These are phyloP conservation scores for Ceratocystis colombiana DNA, from an alignment of 2,329 filamentous ascomycete species.

Conservation along the genomic window DNA sequence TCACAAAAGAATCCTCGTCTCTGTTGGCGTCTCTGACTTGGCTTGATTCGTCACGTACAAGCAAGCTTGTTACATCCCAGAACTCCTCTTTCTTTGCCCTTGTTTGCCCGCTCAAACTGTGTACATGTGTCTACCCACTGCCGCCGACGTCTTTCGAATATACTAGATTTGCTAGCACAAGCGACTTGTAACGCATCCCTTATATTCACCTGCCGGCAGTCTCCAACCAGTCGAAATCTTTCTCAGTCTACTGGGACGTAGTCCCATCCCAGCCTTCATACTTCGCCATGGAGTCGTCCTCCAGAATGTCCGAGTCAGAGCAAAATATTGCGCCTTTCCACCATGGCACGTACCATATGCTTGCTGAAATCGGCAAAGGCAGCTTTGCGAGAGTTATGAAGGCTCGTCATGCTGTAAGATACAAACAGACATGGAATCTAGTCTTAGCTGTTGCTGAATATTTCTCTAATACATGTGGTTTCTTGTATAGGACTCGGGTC, in stretches of 20 bases:
- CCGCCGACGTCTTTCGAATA: slow-evolving; percentile 33
- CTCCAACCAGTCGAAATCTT: not conserved
- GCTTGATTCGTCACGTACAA: not conserved
- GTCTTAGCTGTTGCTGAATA: not conserved
- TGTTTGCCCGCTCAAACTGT: slow-evolving; percentile 25
- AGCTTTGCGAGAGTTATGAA: slow-evolving; percentile 26
- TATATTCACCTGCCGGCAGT: not conserved
- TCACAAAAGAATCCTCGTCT: no score
- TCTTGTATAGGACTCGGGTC: slow-evolving; percentile 14
- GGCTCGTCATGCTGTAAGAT: slow-evolving; percentile 23
- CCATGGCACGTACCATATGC: slow-evolving; percentile 23
- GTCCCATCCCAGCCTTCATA: slow-evolving; percentile 20
- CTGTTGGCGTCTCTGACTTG: no score
- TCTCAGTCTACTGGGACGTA: slow-evolving; percentile 7
- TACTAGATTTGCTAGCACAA: slow-evolving; percentile 34
- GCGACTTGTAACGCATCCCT: not conserved
- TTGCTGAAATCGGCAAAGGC: slow-evolving; percentile 23
- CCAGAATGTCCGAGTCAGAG: slow-evolving; percentile 25
- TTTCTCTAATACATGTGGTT: not conserved
- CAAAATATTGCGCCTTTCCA: slow-evolving; percentile 20
- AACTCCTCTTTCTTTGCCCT: not conserved
- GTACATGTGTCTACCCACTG: slow-evolving; percentile 36
- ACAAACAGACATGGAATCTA: not conserved
- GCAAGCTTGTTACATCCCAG: not conserved
- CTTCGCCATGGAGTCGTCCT: slow-evolving; percentile 22